Percentiles rank a stretch among this genome's conserved stretches.
Evolutionary conservation across 2,329 filamentous ascomycete genomes (phyloP).

Genomic region (Juglanconis oblonga): DNA sequence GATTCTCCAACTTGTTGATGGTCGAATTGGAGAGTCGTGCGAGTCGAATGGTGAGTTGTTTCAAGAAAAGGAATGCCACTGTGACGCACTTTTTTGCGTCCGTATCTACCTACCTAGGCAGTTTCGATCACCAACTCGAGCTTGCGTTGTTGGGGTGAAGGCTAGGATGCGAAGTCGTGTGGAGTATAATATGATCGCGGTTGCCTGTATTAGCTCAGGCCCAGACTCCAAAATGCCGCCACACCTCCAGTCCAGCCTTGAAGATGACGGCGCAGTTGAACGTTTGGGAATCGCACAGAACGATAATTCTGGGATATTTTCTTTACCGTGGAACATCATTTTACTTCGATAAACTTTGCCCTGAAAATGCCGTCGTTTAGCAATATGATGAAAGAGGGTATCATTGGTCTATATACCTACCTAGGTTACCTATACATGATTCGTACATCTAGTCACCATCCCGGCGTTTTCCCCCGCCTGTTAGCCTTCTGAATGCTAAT

Average conservation of each 20-base stretch:
- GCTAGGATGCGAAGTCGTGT: background rate
- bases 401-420: constrained; percentile 7
- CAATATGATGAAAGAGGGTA: background rate
- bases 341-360: too few relatives aligned
- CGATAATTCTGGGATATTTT: too few relatives aligned
- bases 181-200: background rate
- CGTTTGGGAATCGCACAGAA: background rate
- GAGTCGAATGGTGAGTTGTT: background rate
- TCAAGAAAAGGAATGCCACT: background rate
- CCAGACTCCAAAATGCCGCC: background rate
- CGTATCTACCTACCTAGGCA: too few relatives aligned
- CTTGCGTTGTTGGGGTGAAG: background rate
- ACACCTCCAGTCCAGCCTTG: too few relatives aligned
- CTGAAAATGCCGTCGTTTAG: background rate
- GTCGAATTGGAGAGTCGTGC: too few relatives aligned
- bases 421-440: background rate
- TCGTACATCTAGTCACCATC: background rate
- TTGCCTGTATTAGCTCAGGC: constrained; percentile 16
- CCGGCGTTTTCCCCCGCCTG: too few relatives aligned
- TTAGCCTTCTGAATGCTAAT: background rate
- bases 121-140: too few relatives aligned
- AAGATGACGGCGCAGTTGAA: background rate
- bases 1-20: too few relatives aligned
- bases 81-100: too few relatives aligned
- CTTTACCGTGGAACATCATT: too few relatives aligned